Evolutionary conservation across 805 yeast species (phyloP).

Genomic region (Metschnikowia anglica): DNA sequence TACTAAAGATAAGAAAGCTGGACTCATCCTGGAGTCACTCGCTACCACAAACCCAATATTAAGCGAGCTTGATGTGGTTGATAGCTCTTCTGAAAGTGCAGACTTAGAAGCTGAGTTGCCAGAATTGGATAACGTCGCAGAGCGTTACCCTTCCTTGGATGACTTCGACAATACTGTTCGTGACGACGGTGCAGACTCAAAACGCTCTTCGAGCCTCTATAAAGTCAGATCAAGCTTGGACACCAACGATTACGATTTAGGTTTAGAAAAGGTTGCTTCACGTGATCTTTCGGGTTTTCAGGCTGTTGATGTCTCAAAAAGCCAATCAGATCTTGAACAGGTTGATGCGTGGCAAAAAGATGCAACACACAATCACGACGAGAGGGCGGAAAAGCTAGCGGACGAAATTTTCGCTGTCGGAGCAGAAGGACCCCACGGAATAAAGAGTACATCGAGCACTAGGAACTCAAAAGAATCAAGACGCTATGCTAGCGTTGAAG

Average conservation of each 20-base stretch:
- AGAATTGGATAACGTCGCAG: slow-evolving; percentile 48
- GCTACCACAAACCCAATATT: background rate
- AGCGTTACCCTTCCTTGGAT: slow-evolving; percentile 52
- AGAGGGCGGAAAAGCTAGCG: slow-evolving; percentile 36
- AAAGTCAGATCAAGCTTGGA: slow-evolving; percentile 4
- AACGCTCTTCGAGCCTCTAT: background rate
- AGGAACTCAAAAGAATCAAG: background rate
- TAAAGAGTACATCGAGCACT: slow-evolving; percentile 2
- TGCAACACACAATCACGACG: slow-evolving; percentile 23
- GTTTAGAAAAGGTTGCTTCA: slow-evolving; percentile 2
- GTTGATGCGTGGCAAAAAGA: slow-evolving; percentile 41
- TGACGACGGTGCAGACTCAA: slow-evolving; percentile 1
- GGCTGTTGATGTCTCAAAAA: background rate
- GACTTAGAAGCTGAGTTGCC: slow-evolving; percentile 22
- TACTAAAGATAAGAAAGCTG: background rate
- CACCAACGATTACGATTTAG: slow-evolving; percentile 3
- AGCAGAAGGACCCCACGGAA: slow-evolving; percentile 6
- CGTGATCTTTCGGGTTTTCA: slow-evolving; percentile 1
- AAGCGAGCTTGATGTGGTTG: background rate
- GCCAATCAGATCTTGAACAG: slow-evolving; percentile 8
- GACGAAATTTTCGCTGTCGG: slow-evolving; percentile 41
- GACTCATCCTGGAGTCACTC: background rate
- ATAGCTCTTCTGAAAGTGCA: slow-evolving; percentile 2
- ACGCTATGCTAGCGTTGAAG: background rate
- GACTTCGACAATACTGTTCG: slow-evolving; percentile 21